Evolutionary conservation across 331 rosid genomes (phyloP), one percentile per base, ranked within the genome.

Genomic region (Phaseolus coccineus): DNA sequence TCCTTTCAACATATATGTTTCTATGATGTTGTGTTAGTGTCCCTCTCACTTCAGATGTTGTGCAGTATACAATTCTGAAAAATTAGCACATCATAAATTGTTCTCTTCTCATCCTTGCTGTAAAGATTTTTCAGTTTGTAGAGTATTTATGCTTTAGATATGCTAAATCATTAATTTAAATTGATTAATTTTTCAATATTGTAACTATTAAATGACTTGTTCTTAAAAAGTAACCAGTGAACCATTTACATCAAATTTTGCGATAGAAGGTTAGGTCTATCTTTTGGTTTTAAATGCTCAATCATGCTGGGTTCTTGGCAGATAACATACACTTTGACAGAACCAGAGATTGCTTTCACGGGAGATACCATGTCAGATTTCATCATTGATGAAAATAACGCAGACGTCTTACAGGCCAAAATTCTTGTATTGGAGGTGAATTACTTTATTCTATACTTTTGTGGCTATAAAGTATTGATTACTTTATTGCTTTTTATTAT

Each of bases 361-460:
- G 97, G 98, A 62, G 98, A 92, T 83, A 92, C 98, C 79, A 95
- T 68, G 15, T 82, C 92, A 14, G 99, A 95, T 73, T 95, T 93
- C 83, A 90, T 95, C 73, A 65, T 83, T 69, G 97, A 95, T 76
- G 82, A 84, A 83, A 83, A 58, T 69, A 95, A 95, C 77, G 46
- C 69, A 11, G 99, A 95, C 80, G 92, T 82, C 67, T 83, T 93
- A 88, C 89, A 80, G 79, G 93, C 99, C 16, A 95, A 76, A 84
- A 65, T 95, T 81, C 97, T 95, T 73, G 94, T 95, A 13, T 86
- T 90, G 89, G 97, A 91, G 97, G 97, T 95, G 73, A 69, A 11
- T 44, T 69, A 77, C 82, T 82, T 73, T 72, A 33, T 64, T 71
- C 30, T 35, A 40, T 35, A 48, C 40, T 73, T 77, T 77, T 66